phyloP scores from a whole-genome alignment of 176 grass and related monocot genomes.

The Hordeum marinum region DNA sequence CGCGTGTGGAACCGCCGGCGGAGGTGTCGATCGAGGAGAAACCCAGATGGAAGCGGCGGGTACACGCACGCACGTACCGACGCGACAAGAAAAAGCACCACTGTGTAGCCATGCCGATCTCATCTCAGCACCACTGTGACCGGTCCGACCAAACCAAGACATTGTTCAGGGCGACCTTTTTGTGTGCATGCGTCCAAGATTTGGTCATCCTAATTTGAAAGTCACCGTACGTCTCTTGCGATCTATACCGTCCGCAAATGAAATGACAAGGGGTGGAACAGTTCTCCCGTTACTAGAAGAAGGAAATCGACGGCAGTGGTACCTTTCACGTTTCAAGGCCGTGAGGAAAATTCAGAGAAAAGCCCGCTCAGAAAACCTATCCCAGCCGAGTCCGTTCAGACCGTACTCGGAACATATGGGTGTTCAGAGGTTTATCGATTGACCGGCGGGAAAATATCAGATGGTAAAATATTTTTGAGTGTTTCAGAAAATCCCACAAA shows the following conservation, averaged over 20 bases:
- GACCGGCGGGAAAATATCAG: no score
- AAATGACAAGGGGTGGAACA: no score
- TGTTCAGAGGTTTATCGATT: no score
- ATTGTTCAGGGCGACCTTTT: neutral
- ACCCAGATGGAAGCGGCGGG: neutral
- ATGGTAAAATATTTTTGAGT: no score
- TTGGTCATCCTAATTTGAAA: neutral
- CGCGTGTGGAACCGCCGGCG: neutral
- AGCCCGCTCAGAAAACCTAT: neutral
- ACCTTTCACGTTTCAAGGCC: neutral
- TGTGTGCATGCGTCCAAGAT: neutral
- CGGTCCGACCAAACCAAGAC: neutral
- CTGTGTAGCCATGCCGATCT: neutral
- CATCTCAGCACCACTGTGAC: no score
- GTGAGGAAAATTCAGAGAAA: neutral
- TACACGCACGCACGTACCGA: no score
- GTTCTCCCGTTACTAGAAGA: neutral
- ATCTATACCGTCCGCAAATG: no score
- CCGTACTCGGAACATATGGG: no score
- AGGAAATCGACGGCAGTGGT: neutral
- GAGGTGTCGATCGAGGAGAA: no score
- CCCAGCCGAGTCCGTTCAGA: neutral
- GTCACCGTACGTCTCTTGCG: neutral
- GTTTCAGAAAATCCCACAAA: no score
- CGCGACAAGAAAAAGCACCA: no score